These are phyloP conservation scores for Suhomyces kunorum DNA, from an alignment of 1,139 yeast species.

Conservation along the genomic window DNA sequence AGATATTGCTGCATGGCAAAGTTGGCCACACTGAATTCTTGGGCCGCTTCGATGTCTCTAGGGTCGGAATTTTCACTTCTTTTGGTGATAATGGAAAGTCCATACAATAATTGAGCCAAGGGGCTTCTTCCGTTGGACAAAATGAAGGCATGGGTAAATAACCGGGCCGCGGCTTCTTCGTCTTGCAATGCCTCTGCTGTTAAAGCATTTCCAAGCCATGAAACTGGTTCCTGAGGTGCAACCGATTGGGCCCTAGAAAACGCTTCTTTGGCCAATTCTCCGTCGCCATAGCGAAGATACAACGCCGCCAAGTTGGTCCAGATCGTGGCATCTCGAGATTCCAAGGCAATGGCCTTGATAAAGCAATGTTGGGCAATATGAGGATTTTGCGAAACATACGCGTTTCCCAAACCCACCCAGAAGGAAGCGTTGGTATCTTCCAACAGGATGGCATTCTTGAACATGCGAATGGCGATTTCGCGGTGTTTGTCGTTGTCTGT, in stretches of 20 bases:
- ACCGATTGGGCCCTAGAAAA: constrained; percentile 75
- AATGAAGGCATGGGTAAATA: constrained; percentile 76
- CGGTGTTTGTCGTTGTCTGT: constrained; percentile 32
- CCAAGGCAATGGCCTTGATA: constrained; percentile 73
- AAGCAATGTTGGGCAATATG: constrained; percentile 89
- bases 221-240: constrained; percentile 72
- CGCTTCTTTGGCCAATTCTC: constrained; percentile 71
- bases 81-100: constrained; percentile 54
- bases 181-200: constrained; percentile 64
- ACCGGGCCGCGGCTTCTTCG: constrained; percentile 46
- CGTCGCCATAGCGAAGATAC: constrained; percentile 68
- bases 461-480: constrained; percentile 52
- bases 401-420: constrained; percentile 85
- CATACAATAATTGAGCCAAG: constrained; percentile 73
- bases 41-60: constrained; percentile 59
- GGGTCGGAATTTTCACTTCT: constrained; percentile 45
- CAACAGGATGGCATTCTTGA: constrained; percentile 67
- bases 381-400: constrained; percentile 59
- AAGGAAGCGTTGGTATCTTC: constrained; percentile 70
- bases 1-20: constrained; percentile 74
- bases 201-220: constrained; percentile 90
- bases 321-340: constrained; percentile 63
- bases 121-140: constrained; percentile 74
- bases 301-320: constrained; percentile 87
- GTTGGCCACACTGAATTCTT: constrained; percentile 66